Evolutionary conservation across 805 yeast genomes (phyloP), one percentile per base, ranked within the genome.

Genomic region (Teunomyces kruisii): DNA sequence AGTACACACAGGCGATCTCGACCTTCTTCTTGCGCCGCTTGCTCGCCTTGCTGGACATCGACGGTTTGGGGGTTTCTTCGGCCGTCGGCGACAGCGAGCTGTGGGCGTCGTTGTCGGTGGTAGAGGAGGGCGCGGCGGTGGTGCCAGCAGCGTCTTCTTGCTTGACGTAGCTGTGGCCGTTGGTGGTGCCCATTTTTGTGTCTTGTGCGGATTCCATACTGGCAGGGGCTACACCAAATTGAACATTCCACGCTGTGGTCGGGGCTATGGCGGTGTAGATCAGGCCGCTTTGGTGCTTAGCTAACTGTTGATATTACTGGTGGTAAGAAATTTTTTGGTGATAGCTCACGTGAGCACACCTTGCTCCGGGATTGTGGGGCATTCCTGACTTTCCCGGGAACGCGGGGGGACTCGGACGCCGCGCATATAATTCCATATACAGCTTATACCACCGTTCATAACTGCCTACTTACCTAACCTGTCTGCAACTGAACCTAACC

Each of bases 1-100:
- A 91, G 59, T 87, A 91, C 1, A 91, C 86, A 67, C 98, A 91
- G 0, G 98, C 96, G 40, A 76, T 69, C 15, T 71, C 78, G 10
- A 78, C 80, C 56, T 82, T 80, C 57, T 77, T 68, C 62, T 74
- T 78, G 43, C 78, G 65, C 39, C 56, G 58, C 44, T 53, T 55
- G 22, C 12, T 22, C 7, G 38, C 16, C 28, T 35, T 35, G n/a
- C 22, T 32, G 24, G 22, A 19, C n/a, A n/a, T n/a, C 26, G 47
- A n/a, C n/a, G 50, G 27, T 17, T 43, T 31, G 10, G 24, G 19
- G 24, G n/a, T n/a, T n/a, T 28, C 40, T 9, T 38, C 13, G 29
- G 39, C n/a, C 15, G 37, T 12, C 30, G 22, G 40, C 17, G 40
- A 26, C 40, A 14, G 17, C 31, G 27, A 16, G 14, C 19, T 37